Evolutionary conservation across 768 basidiomycete genomes (phyloP).

Genomic region (Cubamyces lactineus): DNA sequence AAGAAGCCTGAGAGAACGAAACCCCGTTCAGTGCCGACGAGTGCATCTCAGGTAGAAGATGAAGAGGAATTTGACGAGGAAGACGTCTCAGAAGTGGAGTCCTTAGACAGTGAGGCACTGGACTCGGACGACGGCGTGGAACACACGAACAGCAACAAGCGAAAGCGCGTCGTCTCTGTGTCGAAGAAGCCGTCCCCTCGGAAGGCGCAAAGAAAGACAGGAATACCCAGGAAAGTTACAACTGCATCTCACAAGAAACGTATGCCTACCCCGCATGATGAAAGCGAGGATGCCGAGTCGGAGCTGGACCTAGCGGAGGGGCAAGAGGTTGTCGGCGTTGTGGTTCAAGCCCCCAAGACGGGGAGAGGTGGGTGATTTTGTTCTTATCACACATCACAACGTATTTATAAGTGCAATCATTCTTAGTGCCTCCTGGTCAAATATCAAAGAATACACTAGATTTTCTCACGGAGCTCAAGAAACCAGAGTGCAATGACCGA

Average conservation of each 20-base stretch:
- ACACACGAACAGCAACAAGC: constrained; percentile 30
- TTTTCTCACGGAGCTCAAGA: constrained; percentile 70
- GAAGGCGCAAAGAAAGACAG: constrained; percentile 20
- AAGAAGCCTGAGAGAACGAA: not conserved
- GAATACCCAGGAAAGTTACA: constrained; percentile 22
- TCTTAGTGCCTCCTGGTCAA: constrained; percentile 72
- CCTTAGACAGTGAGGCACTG: constrained; percentile 27
- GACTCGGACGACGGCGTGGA: constrained; percentile 32
- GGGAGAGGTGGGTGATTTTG: constrained; percentile 63
- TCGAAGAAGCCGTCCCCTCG: constrained; percentile 14
- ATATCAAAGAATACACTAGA: constrained; percentile 85
- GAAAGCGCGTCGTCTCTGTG: constrained; percentile 30
- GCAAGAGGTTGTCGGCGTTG: constrained; percentile 70
- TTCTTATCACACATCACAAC: not conserved
- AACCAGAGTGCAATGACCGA: constrained; percentile 82
- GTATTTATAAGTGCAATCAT: not conserved
- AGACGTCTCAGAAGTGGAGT: constrained; percentile 15
- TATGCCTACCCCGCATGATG: constrained; percentile 38
- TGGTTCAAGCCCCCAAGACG: constrained; percentile 80
- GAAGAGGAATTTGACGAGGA: constrained; percentile 16
- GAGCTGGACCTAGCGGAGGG: constrained; percentile 60
- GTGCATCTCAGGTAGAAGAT: not conserved
- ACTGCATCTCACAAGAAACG: constrained; percentile 30
- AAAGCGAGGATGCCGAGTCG: constrained; percentile 40
- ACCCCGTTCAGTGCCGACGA: not conserved